Base-by-base conservation (phyloP, 805 yeast genomes). In the Kazachstania africana region DNA sequence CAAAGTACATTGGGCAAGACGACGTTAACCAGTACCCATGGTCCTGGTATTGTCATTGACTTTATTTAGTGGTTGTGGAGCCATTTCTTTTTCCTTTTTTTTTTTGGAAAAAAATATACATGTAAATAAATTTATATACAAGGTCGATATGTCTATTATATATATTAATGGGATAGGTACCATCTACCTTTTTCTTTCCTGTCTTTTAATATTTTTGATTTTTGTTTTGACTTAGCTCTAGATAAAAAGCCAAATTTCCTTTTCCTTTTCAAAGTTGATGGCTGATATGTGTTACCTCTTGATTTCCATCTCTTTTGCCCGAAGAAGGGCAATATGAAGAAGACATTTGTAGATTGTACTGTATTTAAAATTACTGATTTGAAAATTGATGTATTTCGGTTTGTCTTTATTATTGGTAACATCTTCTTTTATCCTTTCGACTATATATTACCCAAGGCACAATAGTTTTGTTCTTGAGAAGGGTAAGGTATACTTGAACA, bases 271-370 rank as follows among this genome's bases (percentile, higher is more conserved):
- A 83, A 63, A 4, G 93, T 84, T 38, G 84, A 78, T 32, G 98
- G 98, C 59, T 88, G 96, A 59, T 79, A 88, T 13, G 95, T 83
- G 62, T 83, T 80, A 59, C 98, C 97, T 61, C 95, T 75, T 24
- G 88, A 66, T 53, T 83, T 77, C 79, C 87, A 78, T 66, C 95
- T 65, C 34, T 47, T 44, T 34, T 51, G 38, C n/a, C n/a, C n/a
- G n/a, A n/a, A n/a, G n/a, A n/a, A n/a, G 4, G 34, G 24, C 5
- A 30, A 8, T 10, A 30, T 16, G 8, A 31, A 28, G 40, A 38
- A 32, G 36, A 39, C 33, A 39, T 8, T 34, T 32, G 15, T 31
- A 16, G 34, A 30, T 15, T 34, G 23, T 22, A 16, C 25, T 12
- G 28, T 9, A 5, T n/a, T 17, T 12, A 45, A 49, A 43, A 47